Evolutionary conservation across 2,329 filamentous ascomycete genomes (phyloP), one percentile per base, ranked within the genome.

Genomic region (Aspergillus sp.): DNA sequence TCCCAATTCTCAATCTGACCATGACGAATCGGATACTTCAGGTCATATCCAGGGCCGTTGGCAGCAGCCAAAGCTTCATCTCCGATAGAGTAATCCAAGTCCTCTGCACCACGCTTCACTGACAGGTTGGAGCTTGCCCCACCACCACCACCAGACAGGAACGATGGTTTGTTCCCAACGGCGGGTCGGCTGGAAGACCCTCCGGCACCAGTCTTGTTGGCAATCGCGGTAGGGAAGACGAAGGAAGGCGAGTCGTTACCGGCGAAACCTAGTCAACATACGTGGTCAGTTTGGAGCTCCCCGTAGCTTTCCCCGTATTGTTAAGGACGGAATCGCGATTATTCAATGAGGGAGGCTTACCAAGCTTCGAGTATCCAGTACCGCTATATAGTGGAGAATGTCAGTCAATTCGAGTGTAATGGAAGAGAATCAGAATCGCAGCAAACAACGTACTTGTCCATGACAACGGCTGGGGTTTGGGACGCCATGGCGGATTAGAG

Each of bases 381-480:
- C 93, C 93, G 86, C 93, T 98, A 72, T 53, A 63, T 35, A 44
- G 51, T 60, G 61, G 48, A 58, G 42, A 10, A 15, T 12, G 51
- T 32, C 53, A 59, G 51, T 50, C 58, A 19, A 39, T 39, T 39
- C 37, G 19, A 39, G 15, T 12, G 17, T 6, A 39, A 19, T 39
- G 37, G 12, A 19, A 12, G 9, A 12, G n/a, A 22, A 12, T 22
- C 49, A 62, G 59, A 44, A 39, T 37, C 37, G 49, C 25, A 30
- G 58, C 52, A 53, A 58, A 48, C 15, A 9, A 81, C 89, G 75
- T 85, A 96, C 93, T 98, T 98, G 93, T 98, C 93, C 91, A 98
- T 98, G 89, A 98, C 93, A 96, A 98, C 93, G 88, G 93, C 93
- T 65, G 93, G 93, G 70, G 93, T 97, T 83, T 97, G 91, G 77